Percentiles rank a stretch among this genome's conserved stretches.
Conservation (phyloP, 805 yeast species). For the Kodamaea restingae region DNA sequence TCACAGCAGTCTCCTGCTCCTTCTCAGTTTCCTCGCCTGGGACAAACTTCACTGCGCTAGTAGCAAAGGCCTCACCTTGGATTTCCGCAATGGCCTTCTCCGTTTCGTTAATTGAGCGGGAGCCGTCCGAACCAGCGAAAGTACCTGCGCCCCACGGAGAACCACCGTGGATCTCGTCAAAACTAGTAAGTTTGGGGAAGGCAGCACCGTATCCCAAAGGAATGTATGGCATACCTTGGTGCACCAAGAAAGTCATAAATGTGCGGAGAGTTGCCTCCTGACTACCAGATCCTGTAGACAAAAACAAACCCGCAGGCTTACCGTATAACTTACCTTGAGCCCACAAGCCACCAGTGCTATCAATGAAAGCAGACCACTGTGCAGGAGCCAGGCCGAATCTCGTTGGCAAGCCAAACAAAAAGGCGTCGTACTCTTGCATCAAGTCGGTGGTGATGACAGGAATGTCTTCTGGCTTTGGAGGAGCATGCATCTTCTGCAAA, state of each 20-base stretch:
- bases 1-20: background rate
- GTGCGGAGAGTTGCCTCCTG: conserved; percentile 67
- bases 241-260: conserved; percentile 56
- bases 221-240: conserved; percentile 73
- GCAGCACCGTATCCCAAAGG: conserved; percentile 70
- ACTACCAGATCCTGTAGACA: conserved; percentile 73
- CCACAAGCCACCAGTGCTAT: conserved; percentile 74
- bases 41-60: conserved; percentile 30
- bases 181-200: conserved; percentile 51
- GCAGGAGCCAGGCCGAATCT: conserved; percentile 74
- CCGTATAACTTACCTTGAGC: conserved; percentile 64
- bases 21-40: background rate
- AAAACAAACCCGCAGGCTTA: conserved; percentile 69
- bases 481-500: conserved; percentile 63
- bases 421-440: conserved; percentile 63
- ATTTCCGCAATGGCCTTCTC: conserved; percentile 60
- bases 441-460: conserved; percentile 59
- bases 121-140: conserved; percentile 70
- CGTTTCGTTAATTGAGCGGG: conserved; percentile 59
- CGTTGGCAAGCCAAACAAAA: conserved; percentile 76
- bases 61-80: conserved; percentile 67
- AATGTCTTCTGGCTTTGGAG: conserved; percentile 49
- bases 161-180: conserved; percentile 73
- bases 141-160: conserved; percentile 89
- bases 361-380: conserved; percentile 76